These are phyloP conservation scores for Thalassiosira livingstoniorum DNA, from an alignment of 352 stramenopile species.

Conservation along the genomic window DNA sequence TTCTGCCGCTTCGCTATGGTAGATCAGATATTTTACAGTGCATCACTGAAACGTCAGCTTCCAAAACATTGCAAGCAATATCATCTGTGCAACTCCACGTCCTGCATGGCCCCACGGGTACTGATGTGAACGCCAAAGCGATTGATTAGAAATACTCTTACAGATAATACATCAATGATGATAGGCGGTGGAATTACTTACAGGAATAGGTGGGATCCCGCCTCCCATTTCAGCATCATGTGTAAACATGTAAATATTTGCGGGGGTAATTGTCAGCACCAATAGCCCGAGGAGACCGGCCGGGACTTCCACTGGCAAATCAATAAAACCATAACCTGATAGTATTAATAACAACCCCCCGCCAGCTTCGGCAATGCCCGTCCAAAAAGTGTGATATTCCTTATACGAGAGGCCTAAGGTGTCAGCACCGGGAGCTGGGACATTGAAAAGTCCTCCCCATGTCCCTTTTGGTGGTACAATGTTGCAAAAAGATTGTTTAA, in stretches of 20 bases:
- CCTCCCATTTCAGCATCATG: slow-evolving; percentile 76
- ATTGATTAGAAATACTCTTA: neutral
- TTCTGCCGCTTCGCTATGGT: no score
- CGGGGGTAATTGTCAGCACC: slow-evolving; percentile 74
- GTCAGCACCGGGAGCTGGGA: slow-evolving; percentile 69
- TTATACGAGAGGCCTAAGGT: slow-evolving; percentile 52
- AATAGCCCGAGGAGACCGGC: slow-evolving; percentile 63
- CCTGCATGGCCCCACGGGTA: slow-evolving; percentile 76
- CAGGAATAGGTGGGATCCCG: slow-evolving; percentile 54
- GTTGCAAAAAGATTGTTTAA: slow-evolving; percentile 69
- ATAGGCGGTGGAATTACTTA: slow-evolving; percentile 31
- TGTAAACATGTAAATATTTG: slow-evolving; percentile 87
- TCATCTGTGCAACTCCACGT: slow-evolving; percentile 70
- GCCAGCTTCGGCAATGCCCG: slow-evolving; percentile 73
- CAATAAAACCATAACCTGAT: slow-evolving; percentile 47
- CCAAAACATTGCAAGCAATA: slow-evolving; percentile 79
- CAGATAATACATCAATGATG: neutral
- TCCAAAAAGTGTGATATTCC: slow-evolving; percentile 83
- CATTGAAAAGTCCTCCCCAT: slow-evolving; percentile 79
- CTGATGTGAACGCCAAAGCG: slow-evolving; percentile 20
- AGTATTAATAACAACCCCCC: slow-evolving; percentile 64
- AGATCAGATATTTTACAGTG: neutral
- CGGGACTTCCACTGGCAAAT: slow-evolving; percentile 51
- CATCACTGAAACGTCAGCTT: slow-evolving; percentile 78
- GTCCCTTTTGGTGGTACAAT: slow-evolving; percentile 79